A percentile compares a stretch with the other conserved stretches of the same genome.
These are phyloP conservation scores for Pinus tabuliformis DNA, from an alignment of 75 land plant species.

Conservation along the genomic window DNA sequence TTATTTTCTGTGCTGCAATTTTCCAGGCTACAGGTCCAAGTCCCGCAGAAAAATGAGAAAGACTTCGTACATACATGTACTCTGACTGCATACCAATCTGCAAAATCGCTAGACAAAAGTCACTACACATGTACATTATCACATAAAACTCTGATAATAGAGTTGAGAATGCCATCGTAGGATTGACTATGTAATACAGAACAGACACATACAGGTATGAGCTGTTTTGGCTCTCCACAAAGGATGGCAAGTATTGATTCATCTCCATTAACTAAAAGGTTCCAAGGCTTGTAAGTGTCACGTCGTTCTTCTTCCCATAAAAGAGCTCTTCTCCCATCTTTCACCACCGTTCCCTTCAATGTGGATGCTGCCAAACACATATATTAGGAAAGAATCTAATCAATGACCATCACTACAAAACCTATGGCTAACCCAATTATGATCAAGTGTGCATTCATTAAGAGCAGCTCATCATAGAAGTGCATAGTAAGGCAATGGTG, in stretches of 20 bases:
- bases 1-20: conserved; percentile 61
- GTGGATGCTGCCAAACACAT: conserved; percentile 1
- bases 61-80: conserved; percentile 73
- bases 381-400: not conserved
- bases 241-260: conserved; percentile 45
- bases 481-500: not conserved
- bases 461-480: not conserved
- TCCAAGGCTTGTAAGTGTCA: conserved; percentile 19
- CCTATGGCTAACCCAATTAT: not conserved
- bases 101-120: not conserved
- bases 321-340: conserved; percentile 24
- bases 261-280: conserved; percentile 30
- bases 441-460: not conserved
- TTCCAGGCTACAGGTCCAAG: conserved; percentile 78
- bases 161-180: not conserved
- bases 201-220: conserved; percentile 62
- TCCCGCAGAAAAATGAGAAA: conserved; percentile 69
- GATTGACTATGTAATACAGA: not conserved
- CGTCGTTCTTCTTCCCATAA: conserved; percentile 14
- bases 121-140: not conserved
- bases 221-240: conserved; percentile 53
- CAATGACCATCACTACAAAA: not conserved
- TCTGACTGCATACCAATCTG: conserved; percentile 55
- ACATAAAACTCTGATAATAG: not conserved
- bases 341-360: conserved; percentile 12